phyloP scores from a whole-genome alignment of 2,329 filamentous ascomycete species.

The Fonsecaea monophora region DNA sequence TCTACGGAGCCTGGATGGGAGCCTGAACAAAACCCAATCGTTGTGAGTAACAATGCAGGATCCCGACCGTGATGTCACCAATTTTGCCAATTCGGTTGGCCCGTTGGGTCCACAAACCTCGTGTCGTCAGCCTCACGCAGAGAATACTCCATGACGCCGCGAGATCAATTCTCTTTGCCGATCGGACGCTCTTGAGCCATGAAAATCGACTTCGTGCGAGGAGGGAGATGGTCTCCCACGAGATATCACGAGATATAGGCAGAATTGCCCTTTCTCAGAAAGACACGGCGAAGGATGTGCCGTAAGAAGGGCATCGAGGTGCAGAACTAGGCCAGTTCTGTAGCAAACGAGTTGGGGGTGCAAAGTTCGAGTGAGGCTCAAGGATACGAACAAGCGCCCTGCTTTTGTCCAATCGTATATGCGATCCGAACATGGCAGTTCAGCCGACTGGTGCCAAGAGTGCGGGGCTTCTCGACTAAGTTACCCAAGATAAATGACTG shows the following conservation, averaged over 20 bases:
- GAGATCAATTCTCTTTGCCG: neutral
- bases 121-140: neutral
- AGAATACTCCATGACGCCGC: neutral
- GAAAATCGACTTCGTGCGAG: neutral
- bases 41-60: neutral
- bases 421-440: neutral
- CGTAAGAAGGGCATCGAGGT: neutral
- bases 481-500: neutral
- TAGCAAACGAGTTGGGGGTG: neutral
- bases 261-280: neutral
- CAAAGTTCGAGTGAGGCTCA: neutral
- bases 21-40: neutral
- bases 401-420: no score
- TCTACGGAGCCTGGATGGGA: neutral
- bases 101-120: neutral
- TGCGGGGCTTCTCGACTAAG: neutral
- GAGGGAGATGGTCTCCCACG: neutral
- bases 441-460: neutral
- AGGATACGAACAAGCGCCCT: neutral
- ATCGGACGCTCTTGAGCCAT: neutral
- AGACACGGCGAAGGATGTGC: neutral
- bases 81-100: neutral
- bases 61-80: neutral
- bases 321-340: neutral
- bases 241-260: neutral